Percentiles rank a stretch among this genome's conserved stretches.
phyloP scores from a whole-genome alignment of 2,329 filamentous ascomycete genomes.

The Ophiostoma sp. region DNA sequence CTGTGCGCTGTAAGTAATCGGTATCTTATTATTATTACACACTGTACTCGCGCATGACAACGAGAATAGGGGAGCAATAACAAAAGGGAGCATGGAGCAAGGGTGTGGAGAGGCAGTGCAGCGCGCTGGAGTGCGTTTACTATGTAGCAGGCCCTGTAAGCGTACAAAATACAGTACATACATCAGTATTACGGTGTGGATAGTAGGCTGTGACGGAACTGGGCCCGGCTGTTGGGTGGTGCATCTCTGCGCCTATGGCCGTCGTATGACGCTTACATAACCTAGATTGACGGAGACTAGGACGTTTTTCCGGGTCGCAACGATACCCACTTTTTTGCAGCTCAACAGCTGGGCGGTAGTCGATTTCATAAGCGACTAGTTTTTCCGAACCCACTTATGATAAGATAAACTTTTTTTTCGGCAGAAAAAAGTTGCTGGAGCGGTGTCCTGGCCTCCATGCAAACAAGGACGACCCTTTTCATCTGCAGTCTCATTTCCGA shows the following conservation, averaged over 20 bases:
- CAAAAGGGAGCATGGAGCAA: constrained; percentile 16
- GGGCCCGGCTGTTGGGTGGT: background rate
- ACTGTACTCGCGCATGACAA: background rate
- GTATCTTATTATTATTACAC: background rate
- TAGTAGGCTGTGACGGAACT: background rate
- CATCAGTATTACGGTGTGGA: too few species aligned
- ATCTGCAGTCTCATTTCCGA: constrained; percentile 14
- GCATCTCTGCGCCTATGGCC: background rate
- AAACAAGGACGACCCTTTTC: constrained; percentile 6
- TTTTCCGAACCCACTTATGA: constrained; percentile 19
- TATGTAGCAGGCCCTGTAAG: background rate
- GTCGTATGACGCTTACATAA: constrained; percentile 2
- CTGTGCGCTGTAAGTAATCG: background rate
- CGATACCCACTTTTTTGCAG: background rate
- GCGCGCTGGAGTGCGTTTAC: background rate
- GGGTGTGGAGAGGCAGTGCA: background rate
- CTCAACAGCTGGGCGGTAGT: background rate
- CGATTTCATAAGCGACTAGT: background rate
- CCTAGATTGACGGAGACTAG: background rate
- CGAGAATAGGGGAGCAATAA: constrained; percentile 22
- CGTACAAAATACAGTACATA: background rate
- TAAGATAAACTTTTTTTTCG: constrained; percentile 28
- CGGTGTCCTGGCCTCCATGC: background rate
- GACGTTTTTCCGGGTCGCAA: background rate
- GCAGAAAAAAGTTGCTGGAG: constrained; percentile 15